Base-by-base conservation (phyloP, 2,329 filamentous ascomycete species). In the Ophiostoma populinum region DNA sequence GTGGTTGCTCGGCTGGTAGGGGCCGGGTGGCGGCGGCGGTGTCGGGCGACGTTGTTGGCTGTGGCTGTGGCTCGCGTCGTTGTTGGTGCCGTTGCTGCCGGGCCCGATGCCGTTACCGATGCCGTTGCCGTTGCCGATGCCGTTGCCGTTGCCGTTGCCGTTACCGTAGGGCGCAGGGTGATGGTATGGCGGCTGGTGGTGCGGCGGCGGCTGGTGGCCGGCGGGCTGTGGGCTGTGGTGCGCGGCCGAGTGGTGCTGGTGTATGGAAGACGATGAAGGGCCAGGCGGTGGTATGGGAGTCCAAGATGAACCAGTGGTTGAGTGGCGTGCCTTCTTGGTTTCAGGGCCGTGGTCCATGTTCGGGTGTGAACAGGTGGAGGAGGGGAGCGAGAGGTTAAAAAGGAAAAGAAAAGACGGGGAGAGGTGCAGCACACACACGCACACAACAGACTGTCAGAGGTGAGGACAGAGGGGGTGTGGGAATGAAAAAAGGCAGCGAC, bases 151-250 rank as follows among this genome's bases (percentile, higher is more conserved):
- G 28, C 21, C 19, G 29, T n/a, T 24, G 29, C 13, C 30, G 30
- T 32, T 32, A 21, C 34, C 25, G 6, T 39, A 31, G 26, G 19
- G 33, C 22, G 32, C 20, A 5, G 17, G n/a, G 24, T 17, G 22
- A 7, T 24, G 34, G 11, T 45, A 40, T 49, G 51, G 44, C 55
- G 30, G 9, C n/a, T 20, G 18, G 16, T n/a, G 28, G 19, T 36
- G 32, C 15, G 30, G 27, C 24, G 24, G 34, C 24, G 29, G 38
- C 28, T 22, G 57, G 28, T 20, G 18, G 48, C 45, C 32, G 49
- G 50, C 54, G 46, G 48, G 49, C 36, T 51, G 55, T 53, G 57
- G 58, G 50, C 57, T 57, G 48, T 61, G 61, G 41, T 66, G 54
- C 44, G 62, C 60, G 47, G 60, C 54, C 19, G 19, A 25, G 22